A percentile compares a stretch with the other conserved stretches of the same genome.
phyloP scores from a whole-genome alignment of 495 filamentous ascomycete genomes.

The Haplographium delicatum region DNA sequence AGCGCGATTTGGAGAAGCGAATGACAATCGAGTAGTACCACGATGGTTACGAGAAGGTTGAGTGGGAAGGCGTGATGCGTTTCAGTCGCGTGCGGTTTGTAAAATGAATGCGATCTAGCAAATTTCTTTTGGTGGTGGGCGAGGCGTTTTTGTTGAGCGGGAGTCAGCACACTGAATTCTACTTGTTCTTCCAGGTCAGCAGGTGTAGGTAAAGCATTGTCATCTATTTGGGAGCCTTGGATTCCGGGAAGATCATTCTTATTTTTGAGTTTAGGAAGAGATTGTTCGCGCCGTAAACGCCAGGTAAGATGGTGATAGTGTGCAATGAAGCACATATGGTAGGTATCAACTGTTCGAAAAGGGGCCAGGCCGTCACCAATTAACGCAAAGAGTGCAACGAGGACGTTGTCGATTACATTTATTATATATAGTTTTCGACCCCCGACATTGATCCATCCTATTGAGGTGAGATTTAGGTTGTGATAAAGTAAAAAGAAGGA shows the following conservation, averaged over 20 bases:
- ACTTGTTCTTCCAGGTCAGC: no score
- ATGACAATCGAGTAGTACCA: constrained; percentile 71
- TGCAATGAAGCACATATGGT: constrained; percentile 44
- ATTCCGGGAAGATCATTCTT: constrained; percentile 64
- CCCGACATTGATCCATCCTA: constrained; percentile 75
- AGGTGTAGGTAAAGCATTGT: no score
- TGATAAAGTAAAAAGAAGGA: not conserved
- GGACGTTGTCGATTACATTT: constrained; percentile 69
- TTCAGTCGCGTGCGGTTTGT: constrained; percentile 76
- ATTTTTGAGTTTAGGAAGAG: constrained; percentile 57
- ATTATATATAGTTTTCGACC: constrained; percentile 62
- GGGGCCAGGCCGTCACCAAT: constrained; percentile 74
- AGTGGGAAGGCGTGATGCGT: constrained; percentile 77
- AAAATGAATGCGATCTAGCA: constrained; percentile 73
- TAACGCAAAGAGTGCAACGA: constrained; percentile 72
- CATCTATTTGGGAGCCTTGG: constrained; percentile 40
- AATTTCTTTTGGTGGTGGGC: constrained; percentile 71
- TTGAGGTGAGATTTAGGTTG: constrained; percentile 15
- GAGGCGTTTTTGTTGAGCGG: constrained; percentile 55
- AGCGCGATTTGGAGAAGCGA: constrained; percentile 70
- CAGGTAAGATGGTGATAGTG: constrained; percentile 65
- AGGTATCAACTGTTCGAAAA: constrained; percentile 72
- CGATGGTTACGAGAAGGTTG: constrained; percentile 61
- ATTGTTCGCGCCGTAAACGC: constrained; percentile 59
- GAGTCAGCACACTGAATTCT: constrained; percentile 52